These are phyloP conservation scores for Arabidopsis thaliana DNA, from an alignment of 345 rosid genomes.

Conservation along the genomic window DNA sequence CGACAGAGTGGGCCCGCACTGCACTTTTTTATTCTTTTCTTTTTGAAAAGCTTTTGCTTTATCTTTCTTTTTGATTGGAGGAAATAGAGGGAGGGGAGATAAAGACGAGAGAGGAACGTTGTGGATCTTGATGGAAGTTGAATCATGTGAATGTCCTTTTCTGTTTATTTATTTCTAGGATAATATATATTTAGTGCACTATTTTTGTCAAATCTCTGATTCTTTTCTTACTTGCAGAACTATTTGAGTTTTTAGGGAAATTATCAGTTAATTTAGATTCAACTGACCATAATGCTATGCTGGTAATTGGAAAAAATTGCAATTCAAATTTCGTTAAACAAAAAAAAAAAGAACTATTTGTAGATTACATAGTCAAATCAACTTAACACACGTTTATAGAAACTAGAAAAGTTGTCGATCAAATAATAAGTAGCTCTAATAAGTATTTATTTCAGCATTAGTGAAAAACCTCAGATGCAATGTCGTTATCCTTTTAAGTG, in stretches of 20 bases:
- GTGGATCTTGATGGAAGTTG: slow-evolving; percentile 40
- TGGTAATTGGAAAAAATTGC: background rate
- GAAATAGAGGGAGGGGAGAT: background rate
- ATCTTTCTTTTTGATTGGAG: slow-evolving; percentile 25
- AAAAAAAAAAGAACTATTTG: background rate
- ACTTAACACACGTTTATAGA: background rate
- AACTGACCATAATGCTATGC: too few species aligned
- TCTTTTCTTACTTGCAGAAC: background rate
- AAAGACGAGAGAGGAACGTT: slow-evolving; percentile 35
- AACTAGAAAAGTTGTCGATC: too few species aligned
- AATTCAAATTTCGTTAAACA: background rate
- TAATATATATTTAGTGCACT: background rate
- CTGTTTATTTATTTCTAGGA: slow-evolving; percentile 7
- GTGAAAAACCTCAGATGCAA: too few species aligned
- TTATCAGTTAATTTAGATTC: too few species aligned
- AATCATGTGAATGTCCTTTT: slow-evolving; percentile 41
- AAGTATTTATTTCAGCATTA: too few species aligned
- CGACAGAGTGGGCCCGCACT: slow-evolving; percentile 38
- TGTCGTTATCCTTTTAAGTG: too few species aligned
- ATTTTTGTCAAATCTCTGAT: background rate
- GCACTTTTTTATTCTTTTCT: slow-evolving; percentile 4
- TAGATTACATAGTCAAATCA: background rate
- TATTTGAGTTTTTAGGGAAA: background rate
- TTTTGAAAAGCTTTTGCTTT: slow-evolving; percentile 21
- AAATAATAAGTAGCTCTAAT: too few species aligned